Evolutionary conservation across 305 asterid genomes (phyloP).

Genomic region (Ajuga reptans): DNA sequence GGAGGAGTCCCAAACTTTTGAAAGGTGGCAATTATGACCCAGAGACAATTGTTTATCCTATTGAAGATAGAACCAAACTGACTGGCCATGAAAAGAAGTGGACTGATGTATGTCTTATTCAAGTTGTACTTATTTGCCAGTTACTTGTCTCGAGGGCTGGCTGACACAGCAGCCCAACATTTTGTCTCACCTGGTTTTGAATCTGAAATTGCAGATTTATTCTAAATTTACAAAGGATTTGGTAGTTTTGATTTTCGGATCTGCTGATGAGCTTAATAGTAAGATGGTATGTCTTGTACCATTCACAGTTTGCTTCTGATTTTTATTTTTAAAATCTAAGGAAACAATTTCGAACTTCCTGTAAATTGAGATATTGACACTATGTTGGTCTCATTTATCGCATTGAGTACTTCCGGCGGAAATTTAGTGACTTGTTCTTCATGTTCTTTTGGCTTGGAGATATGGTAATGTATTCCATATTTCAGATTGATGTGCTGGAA

Average conservation of each 20-base stretch:
- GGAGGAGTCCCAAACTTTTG: slow-evolving; percentile 55
- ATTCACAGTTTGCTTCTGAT: slow-evolving; percentile 9
- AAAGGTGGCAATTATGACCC: slow-evolving; percentile 37
- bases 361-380: slow-evolving; percentile 1
- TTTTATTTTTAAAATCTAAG: neutral
- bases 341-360: slow-evolving; percentile 8
- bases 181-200: slow-evolving; percentile 24
- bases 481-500: slow-evolving; percentile 65
- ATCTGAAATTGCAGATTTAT: slow-evolving; percentile 55
- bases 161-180: slow-evolving; percentile 4
- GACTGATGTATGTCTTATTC: slow-evolving; percentile 52
- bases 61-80: slow-evolving; percentile 28
- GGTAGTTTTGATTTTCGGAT: slow-evolving; percentile 37
- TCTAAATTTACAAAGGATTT: slow-evolving; percentile 49
- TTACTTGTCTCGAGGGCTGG: slow-evolving; percentile 11
- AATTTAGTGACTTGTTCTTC: neutral
- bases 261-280: slow-evolving; percentile 38
- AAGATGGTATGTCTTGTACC: slow-evolving; percentile 40
- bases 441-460: slow-evolving; percentile 9
- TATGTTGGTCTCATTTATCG: neutral
- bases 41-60: slow-evolving; percentile 26
- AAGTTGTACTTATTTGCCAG: slow-evolving; percentile 20
- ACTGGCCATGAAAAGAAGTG: slow-evolving; percentile 41
- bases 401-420: neutral
- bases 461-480: slow-evolving; percentile 21